phyloP scores from a whole-genome alignment of 1,284 basidiomycete genomes.

The Ustilago loliicola region DNA sequence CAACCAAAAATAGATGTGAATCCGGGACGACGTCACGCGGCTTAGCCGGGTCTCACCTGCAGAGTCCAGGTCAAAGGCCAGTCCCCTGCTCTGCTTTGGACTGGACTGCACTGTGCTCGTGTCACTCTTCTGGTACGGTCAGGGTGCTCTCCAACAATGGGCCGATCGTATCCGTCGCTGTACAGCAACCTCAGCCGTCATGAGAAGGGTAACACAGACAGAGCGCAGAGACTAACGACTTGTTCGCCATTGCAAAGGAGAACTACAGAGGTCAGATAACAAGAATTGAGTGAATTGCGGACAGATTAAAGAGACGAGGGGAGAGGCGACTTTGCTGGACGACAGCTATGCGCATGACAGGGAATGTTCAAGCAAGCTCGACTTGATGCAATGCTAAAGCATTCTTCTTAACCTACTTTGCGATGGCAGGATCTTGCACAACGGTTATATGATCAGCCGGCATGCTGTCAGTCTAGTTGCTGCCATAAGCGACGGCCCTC shows the following conservation, averaged over 20 bases:
- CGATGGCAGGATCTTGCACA: background rate
- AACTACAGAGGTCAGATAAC: background rate
- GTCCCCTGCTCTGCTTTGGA: background rate
- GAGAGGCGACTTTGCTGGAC: background rate
- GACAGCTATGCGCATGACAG: background rate
- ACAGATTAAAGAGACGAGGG: background rate
- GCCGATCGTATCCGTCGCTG: background rate
- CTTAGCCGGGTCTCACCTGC: background rate
- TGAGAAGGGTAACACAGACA: background rate
- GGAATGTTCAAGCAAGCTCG: background rate
- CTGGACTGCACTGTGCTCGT: background rate
- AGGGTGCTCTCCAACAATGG: background rate
- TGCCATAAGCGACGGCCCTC: background rate
- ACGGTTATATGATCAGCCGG: background rate
- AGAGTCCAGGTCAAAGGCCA: background rate
- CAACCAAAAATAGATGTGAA: background rate
- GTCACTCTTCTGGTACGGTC: background rate
- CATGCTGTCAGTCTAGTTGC: background rate
- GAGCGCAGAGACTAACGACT: background rate
- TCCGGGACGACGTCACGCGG: background rate
- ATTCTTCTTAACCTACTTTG: background rate
- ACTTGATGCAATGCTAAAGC: background rate
- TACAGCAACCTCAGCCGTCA: background rate
- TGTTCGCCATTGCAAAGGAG: background rate
- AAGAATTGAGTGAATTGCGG: background rate